phyloP scores from a whole-genome alignment of 2,329 filamentous ascomycete species.

The Xylariaceae sp. region DNA sequence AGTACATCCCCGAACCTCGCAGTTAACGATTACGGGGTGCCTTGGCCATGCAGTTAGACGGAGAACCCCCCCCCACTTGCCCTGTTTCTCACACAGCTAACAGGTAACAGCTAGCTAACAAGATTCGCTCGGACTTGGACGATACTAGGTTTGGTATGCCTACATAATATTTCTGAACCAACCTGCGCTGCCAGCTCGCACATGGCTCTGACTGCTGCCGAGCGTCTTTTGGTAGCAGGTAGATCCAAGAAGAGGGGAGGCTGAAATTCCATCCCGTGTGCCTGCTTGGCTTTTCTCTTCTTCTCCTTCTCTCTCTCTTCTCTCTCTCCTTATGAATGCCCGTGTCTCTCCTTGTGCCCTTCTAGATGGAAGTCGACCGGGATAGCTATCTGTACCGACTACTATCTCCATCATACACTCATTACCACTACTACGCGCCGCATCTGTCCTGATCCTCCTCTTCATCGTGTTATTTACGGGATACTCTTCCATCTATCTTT shows the following conservation, averaged over 20 bases:
- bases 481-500: not conserved
- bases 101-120: too few relatives aligned
- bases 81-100: not conserved
- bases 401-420: not conserved
- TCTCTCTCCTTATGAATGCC: too few relatives aligned
- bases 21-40: too few relatives aligned
- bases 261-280: not conserved
- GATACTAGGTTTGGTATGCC: too few relatives aligned
- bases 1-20: too few relatives aligned
- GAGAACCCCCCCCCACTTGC: not conserved
- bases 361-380: not conserved
- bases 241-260: not conserved
- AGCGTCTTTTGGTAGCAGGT: too few relatives aligned
- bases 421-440: not conserved
- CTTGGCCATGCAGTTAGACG: not conserved
- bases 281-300: not conserved
- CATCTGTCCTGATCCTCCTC: not conserved
- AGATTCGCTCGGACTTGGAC: too few relatives aligned
- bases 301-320: not conserved
- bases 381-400: not conserved
- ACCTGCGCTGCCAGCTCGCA: too few relatives aligned
- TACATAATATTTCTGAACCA: too few relatives aligned
- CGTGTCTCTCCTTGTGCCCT: not conserved
- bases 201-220: too few relatives aligned
- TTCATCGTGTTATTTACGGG: too few relatives aligned